Evolutionary conservation across 2,329 filamentous ascomycete genomes (phyloP), one percentile per base, ranked within the genome.

Genomic region (Huntiella decipiens): DNA sequence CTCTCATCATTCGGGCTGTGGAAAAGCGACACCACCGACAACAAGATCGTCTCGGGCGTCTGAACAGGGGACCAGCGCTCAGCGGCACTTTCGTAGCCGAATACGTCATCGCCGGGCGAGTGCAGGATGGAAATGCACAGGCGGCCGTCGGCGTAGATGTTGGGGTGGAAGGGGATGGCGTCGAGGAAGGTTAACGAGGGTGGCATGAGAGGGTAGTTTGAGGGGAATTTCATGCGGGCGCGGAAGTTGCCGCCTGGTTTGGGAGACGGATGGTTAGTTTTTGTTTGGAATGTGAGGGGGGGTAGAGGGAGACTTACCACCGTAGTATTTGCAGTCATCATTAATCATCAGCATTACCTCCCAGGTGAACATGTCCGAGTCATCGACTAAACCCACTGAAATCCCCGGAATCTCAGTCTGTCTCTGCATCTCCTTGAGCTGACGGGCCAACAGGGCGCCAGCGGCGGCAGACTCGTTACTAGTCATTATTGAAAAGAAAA

Each of bases 301-400:
- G 13, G 16, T 10, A 42, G 6, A 13, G 5, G 34, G 5, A 42
- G 32, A 63, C 74, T 49, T 64, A 88, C 87, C 87, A 56, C 87
- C 87, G 56, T 95, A 95, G 62, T 83, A 82, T 63, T 87, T 88
- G 63, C 82, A 87, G 58, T 93, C 86, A 55, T 95, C 87, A 51
- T 77, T 85, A 53, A 96, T 88, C 88, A 98, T 96, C 51, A 98
- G 75, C 82, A 95, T 94, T 15, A 96, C 86, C 62, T 96, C 87
- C 91, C 91, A 98, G 66, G 93, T 82, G 54, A 95, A 95, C 7
- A 96, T 77, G 59, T 93, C 93, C 63, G 66, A 81, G 60, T 82
- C 82, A 56, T 79, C 77, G 44, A 87, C 77, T 38, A 98, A 67
- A 0, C 91, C 91, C 56, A 85, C 93, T 51, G 86, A 95, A 57